Percentiles rank a stretch among this genome's conserved stretches.
Conservation (phyloP, 192 early-diverging fungal genomes). For the Kappamyces sp. region DNA sequence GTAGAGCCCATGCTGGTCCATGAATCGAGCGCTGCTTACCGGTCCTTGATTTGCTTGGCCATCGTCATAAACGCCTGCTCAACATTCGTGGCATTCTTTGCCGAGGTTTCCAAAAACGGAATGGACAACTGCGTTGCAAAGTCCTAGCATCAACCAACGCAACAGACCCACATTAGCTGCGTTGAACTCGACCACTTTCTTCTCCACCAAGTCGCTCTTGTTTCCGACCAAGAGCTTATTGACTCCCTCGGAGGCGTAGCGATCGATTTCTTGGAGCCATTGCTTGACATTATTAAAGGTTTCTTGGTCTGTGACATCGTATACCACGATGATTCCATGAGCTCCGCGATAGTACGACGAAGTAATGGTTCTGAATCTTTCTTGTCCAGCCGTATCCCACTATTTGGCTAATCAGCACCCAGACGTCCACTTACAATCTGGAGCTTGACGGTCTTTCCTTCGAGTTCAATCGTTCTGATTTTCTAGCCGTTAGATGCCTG, state of each 20-base stretch:
- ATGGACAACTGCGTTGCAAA: constrained; percentile 84
- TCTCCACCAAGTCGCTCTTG: constrained; percentile 92
- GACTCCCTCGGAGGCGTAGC: constrained; percentile 93
- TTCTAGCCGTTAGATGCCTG: constrained; percentile 53
- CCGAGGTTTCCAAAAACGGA: constrained; percentile 94
- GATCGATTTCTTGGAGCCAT: constrained; percentile 98
- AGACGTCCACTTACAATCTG: constrained; percentile 69
- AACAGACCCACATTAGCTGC: constrained; percentile 54
- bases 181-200: constrained; percentile 81
- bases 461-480: constrained; percentile 98
- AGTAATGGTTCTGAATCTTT: constrained; percentile 98
- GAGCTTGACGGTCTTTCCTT: constrained; percentile 96
- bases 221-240: constrained; percentile 98
- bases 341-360: constrained; percentile 97
- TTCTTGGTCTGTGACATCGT: constrained; percentile 94
- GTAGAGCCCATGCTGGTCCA: constrained; percentile 51
- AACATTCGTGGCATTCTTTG: constrained; percentile 96
- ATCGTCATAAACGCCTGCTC: constrained; percentile 99
- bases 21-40: constrained; percentile 40
- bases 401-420: constrained; percentile 22
- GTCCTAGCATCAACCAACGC: constrained; percentile 51
- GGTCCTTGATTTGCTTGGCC: constrained; percentile 99
- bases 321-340: constrained; percentile 98
- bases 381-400: constrained; percentile 99
- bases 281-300: constrained; percentile 95